Evolutionary conservation across 108 stramenopile genomes (phyloP).

Genomic region (Fistulifera solaris): DNA sequence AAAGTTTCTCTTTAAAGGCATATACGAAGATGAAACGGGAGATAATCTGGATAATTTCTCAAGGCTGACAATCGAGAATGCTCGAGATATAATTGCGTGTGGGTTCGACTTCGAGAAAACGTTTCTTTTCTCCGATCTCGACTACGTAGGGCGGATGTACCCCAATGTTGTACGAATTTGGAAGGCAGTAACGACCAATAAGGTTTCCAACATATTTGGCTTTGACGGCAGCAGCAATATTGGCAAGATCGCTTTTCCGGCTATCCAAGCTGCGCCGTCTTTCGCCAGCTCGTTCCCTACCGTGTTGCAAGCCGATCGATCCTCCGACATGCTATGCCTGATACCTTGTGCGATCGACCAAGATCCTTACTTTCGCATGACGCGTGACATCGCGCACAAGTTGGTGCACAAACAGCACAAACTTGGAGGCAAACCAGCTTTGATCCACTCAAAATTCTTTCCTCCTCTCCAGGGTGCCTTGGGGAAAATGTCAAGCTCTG

Average conservation of each 20-base stretch:
- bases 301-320: conserved; percentile 38
- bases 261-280: conserved; percentile 93
- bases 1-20: conserved; percentile 98
- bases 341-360: conserved; percentile 99
- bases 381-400: conserved; percentile 95
- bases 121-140: conserved; percentile 88
- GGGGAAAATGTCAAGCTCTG: conserved; percentile 92
- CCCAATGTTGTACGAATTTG: conserved; percentile 94
- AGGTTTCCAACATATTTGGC: conserved; percentile 94
- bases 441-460: conserved; percentile 99
- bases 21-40: conserved; percentile 62
- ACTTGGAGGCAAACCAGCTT: conserved; percentile 83
- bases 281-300: conserved; percentile 88
- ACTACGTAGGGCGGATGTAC: conserved; percentile 96
- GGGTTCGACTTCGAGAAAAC: conserved; percentile 91
- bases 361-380: conserved; percentile 99
- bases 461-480: conserved; percentile 92
- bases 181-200: conserved; percentile 92
- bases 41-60: conserved; percentile 87
- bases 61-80: conserved; percentile 91
- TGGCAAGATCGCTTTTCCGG: conserved; percentile 91
- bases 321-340: conserved; percentile 61
- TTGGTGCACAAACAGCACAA: conserved; percentile 53
- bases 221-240: conserved; percentile 88
- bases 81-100: conserved; percentile 98